A percentile compares a stretch with the other conserved stretches of the same genome.
Conservation (phyloP, 164 flowering plant species). For the Berberis vulgaris region DNA sequence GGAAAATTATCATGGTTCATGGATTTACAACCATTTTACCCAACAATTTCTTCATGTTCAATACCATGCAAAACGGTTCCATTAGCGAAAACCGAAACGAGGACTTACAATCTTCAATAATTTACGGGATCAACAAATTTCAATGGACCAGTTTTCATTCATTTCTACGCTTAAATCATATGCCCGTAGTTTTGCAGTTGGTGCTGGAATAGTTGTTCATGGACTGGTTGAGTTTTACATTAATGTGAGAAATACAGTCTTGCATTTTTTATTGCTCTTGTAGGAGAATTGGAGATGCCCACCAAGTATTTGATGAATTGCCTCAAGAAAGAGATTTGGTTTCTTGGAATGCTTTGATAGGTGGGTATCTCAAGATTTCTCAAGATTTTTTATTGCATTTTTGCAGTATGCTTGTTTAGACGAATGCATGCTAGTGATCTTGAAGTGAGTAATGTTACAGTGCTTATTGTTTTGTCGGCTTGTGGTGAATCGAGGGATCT, state of each 20-base stretch:
- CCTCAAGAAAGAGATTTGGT: conserved; percentile 30
- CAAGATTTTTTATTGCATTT: too few relatives aligned
- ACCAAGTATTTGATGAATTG: conserved; percentile 36
- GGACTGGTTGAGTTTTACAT: conserved; percentile 11
- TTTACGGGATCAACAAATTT: conserved; percentile 15
- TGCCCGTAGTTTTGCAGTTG: conserved; percentile 14
- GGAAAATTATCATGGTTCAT: too few relatives aligned
- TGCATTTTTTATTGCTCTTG: conserved; percentile 10
- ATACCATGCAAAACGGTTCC: too few relatives aligned
- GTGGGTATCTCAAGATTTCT: conserved; percentile 31
- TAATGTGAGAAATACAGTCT: conserved; percentile 34
- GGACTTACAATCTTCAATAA: conserved; percentile 28
- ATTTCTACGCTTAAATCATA: conserved; percentile 5
- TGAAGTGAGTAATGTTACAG: conserved; percentile 12
- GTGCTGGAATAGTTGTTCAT: conserved; percentile 20
- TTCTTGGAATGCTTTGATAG: conserved; percentile 47
- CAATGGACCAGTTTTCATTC: conserved; percentile 35
- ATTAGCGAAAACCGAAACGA: conserved; percentile 8
- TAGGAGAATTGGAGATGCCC: conserved; percentile 27
- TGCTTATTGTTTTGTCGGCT: conserved; percentile 24
- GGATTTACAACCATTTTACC: too few relatives aligned
- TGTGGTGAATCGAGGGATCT: conserved; percentile 17
- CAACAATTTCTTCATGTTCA: too few relatives aligned
- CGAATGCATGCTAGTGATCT: conserved; percentile 20
- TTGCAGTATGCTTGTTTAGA: conserved; percentile 22